Evolutionary conservation across 2,329 filamentous ascomycete genomes (phyloP), one percentile per base, ranked within the genome.

Genomic region (Acrodontium crateriforme): DNA sequence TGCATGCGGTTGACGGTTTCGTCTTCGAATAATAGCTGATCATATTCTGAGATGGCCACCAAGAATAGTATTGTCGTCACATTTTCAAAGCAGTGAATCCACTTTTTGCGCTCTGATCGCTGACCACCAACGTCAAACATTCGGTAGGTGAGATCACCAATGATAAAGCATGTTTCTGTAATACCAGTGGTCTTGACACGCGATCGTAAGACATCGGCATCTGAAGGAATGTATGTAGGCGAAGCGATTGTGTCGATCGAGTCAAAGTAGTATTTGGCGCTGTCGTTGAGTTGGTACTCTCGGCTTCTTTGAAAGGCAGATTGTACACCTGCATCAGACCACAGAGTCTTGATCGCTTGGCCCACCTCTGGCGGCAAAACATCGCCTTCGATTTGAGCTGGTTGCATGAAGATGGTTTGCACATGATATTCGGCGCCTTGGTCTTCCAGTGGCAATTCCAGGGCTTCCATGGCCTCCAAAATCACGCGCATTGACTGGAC

Each of bases 11-110:
- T 78, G 53, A 89, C 46, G 4, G 45, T 93, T 67, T 93, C 85
- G 52, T 94, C 85, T 55, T 94, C 85, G 55, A 94, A 93, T 24
- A 94, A 70, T 37, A 93, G 67, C 63, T 93, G 85, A 55, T 94
- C 85, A 65, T 94, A 94, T 59, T 93, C 85, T 43, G 84, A 93
- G 46, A 94, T 93, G 58, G 87, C 87, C 42, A 94, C 87, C 31
- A 93, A 64, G 74, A 94, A 94, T 20, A 94, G 78, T 45, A 94
- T 92, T 7, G 85, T 92, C 6, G 84, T 93, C 49, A 94, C 85
- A 48, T 94, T 93, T 65, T 94, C 85, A 59, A 94, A 94, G 64
- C 85, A 93, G 65, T 94, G 85, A 46, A 94, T 94, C 85, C 85
- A 93, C 64, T 93, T 93, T 69, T 92, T 92, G 37, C 84, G 78